Percentiles rank a stretch among this genome's conserved stretches.
Conservation (phyloP, 2,329 filamentous ascomycete species). For the Apiospora marii region DNA sequence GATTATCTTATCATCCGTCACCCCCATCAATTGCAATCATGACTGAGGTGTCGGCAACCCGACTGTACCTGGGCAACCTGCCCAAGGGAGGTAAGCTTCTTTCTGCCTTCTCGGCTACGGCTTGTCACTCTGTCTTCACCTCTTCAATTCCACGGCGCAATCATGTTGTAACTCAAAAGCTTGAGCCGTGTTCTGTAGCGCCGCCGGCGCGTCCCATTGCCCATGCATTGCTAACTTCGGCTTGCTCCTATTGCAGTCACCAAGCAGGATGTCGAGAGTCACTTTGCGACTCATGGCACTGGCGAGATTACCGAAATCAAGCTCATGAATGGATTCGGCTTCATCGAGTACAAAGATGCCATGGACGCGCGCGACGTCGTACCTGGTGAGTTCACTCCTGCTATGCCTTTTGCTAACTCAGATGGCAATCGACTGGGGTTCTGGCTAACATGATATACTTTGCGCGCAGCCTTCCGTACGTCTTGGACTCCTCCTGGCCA, state of each 20-base stretch:
- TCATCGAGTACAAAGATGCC: slow-evolving; percentile 98
- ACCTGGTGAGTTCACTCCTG: slow-evolving; percentile 74
- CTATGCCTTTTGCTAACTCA: slow-evolving; percentile 35
- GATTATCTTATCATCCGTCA: background rate
- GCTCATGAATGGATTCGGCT: slow-evolving; percentile 99
- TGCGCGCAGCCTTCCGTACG: slow-evolving; percentile 66
- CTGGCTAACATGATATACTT: slow-evolving; percentile 30
- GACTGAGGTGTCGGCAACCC: slow-evolving; percentile 91
- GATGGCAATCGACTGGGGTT: background rate
- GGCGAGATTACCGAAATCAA: slow-evolving; percentile 99
- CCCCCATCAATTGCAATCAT: slow-evolving; percentile 56
- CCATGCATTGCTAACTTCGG: slow-evolving; percentile 15
- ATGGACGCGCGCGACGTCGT: slow-evolving; percentile 99
- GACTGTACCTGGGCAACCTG: slow-evolving; percentile 97
- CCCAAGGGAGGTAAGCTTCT: slow-evolving; percentile 84
- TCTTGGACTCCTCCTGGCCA: slow-evolving; percentile 48
- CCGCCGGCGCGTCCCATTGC: background rate
- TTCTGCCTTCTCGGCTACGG: slow-evolving; percentile 19
- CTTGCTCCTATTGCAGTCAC: slow-evolving; percentile 55
- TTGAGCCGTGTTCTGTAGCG: slow-evolving; percentile 12
- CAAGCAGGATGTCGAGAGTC: slow-evolving; percentile 94
- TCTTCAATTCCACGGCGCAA: background rate
- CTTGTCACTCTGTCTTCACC: background rate
- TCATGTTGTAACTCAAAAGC: slow-evolving; percentile 21
- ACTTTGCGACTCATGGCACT: slow-evolving; percentile 94